Evolutionary conservation across 306 rosid genomes (phyloP).

Genomic region (Comarum palustre): DNA sequence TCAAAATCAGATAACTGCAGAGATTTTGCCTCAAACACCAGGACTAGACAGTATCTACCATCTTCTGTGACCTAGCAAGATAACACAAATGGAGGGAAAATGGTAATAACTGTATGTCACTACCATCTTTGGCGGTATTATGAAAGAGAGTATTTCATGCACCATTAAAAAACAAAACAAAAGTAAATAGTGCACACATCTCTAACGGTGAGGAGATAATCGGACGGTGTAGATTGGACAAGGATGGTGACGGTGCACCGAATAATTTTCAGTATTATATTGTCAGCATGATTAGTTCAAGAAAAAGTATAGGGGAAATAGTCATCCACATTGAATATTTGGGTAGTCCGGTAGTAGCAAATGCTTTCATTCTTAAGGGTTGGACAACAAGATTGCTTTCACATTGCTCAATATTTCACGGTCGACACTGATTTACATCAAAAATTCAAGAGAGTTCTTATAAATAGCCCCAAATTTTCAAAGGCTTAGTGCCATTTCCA

Average conservation of each 20-base stretch:
- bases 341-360: background rate
- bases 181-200: too few relatives aligned
- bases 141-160: too few relatives aligned
- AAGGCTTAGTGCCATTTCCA: background rate
- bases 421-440: background rate
- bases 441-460: background rate
- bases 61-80: slow-evolving; percentile 70
- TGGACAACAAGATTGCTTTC: background rate
- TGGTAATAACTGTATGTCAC: background rate
- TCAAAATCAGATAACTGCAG: slow-evolving; percentile 81
- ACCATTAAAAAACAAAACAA: too few relatives aligned
- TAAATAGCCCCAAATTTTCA: background rate
- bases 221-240: too few relatives aligned
- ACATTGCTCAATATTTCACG: background rate
- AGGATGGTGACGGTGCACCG: too few relatives aligned
- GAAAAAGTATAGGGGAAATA: background rate
- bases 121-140: too few relatives aligned
- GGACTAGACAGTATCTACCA: slow-evolving; percentile 70
- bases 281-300: too few relatives aligned
- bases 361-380: background rate
- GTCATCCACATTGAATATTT: background rate
- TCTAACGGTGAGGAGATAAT: too few relatives aligned
- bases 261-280: too few relatives aligned
- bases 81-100: background rate
- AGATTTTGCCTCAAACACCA: slow-evolving; percentile 80